Conservation (phyloP, 208 protist species). For the Crithidia acanthocephali region DNA sequence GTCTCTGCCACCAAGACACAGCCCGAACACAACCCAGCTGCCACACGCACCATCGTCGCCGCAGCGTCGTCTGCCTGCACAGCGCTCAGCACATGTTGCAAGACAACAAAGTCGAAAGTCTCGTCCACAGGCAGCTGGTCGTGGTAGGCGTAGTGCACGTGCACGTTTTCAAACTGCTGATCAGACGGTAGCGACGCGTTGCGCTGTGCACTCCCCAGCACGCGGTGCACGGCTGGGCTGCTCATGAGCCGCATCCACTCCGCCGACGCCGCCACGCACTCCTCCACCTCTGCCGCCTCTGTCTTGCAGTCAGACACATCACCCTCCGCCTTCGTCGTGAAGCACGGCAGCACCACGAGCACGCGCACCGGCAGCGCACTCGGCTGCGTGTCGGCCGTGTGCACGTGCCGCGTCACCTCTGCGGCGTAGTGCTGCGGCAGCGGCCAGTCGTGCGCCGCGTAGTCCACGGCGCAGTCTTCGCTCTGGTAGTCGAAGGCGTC, state of each 20-base stretch:
- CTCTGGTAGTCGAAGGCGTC: constrained; percentile 92
- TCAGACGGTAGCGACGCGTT: constrained; percentile 17
- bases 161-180: constrained; percentile 13
- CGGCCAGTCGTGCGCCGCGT: constrained; percentile 45
- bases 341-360: constrained; percentile 44
- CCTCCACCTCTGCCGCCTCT: background rate
- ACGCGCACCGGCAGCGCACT: constrained; percentile 16
- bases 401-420: constrained; percentile 21
- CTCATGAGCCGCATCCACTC: constrained; percentile 43
- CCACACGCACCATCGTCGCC: constrained; percentile 23
- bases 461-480: constrained; percentile 77
- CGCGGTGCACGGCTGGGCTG: constrained; percentile 34
- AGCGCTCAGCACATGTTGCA: constrained; percentile 68
- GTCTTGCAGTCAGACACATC: background rate
- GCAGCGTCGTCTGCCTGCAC: constrained; percentile 38
- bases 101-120: constrained; percentile 72
- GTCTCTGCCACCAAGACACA: constrained; percentile 71
- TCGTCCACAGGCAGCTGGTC: constrained; percentile 12
- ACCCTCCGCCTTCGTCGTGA: background rate
- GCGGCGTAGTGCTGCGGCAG: constrained; percentile 54
- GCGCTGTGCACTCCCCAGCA: constrained; percentile 20
- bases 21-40: constrained; percentile 22
- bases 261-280: constrained; percentile 11
- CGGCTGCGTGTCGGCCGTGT: background rate
- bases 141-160: constrained; percentile 27